These are phyloP conservation scores for Apophysomyces trapeziformis DNA, from an alignment of 371 early-diverging fungal genomes.

Conservation along the genomic window DNA sequence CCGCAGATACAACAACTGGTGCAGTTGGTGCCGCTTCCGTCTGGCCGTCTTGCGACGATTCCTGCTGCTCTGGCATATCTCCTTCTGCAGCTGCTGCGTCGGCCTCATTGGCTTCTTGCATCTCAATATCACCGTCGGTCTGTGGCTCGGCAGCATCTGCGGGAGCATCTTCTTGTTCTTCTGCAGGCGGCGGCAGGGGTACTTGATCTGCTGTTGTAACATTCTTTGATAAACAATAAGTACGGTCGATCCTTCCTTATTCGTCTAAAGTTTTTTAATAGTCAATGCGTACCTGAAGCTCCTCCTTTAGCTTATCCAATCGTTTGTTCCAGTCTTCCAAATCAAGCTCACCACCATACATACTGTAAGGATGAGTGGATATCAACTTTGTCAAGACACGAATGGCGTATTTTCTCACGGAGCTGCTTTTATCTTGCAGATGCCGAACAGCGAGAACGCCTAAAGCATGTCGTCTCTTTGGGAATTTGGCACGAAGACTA, in stretches of 20 bases:
- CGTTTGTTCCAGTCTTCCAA: slow-evolving; percentile 67
- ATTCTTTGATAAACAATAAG: background rate
- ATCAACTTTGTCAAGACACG: slow-evolving; percentile 79
- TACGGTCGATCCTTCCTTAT: too few species aligned
- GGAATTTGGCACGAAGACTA: slow-evolving; percentile 70
- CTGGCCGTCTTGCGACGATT: slow-evolving; percentile 3
- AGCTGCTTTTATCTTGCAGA: slow-evolving; percentile 88
- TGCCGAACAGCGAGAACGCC: slow-evolving; percentile 74
- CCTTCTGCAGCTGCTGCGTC: slow-evolving; percentile 7
- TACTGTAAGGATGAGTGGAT: slow-evolving; percentile 86
- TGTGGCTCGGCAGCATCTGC: background rate
- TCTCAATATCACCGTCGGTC: slow-evolving; percentile 16
- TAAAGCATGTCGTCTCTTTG: slow-evolving; percentile 80
- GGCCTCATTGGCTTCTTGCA: slow-evolving; percentile 26
- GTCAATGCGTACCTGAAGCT: slow-evolving; percentile 56
- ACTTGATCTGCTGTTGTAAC: slow-evolving; percentile 12
- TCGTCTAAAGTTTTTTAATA: too few species aligned
- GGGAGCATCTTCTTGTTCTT: background rate
- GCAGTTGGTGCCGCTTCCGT: slow-evolving; percentile 9
- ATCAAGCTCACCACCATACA: slow-evolving; percentile 85
- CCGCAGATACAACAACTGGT: slow-evolving; percentile 38
- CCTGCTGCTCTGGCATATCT: background rate
- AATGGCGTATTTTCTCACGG: slow-evolving; percentile 89
- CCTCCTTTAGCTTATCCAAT: slow-evolving; percentile 61
- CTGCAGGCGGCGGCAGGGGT: background rate